These are phyloP conservation scores for Cyberlindnera maclurae DNA, from an alignment of 805 yeast genomes.

Conservation along the genomic window DNA sequence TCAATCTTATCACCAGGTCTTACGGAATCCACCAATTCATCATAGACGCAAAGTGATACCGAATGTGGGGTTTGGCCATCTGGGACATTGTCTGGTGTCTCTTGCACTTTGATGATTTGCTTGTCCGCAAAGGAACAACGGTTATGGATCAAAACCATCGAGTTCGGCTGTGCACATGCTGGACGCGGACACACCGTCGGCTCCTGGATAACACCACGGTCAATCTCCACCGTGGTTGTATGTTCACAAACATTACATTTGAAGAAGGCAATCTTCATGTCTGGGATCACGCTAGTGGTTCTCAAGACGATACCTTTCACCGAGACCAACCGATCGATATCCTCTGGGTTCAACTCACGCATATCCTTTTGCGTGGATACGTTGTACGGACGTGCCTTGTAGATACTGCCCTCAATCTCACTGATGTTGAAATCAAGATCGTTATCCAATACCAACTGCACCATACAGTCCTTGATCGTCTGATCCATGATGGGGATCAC, in stretches of 20 bases:
- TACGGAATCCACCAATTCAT: constrained; percentile 89
- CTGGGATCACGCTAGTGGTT: constrained; percentile 89
- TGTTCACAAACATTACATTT: constrained; percentile 93
- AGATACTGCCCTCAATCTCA: constrained; percentile 73
- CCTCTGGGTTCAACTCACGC: constrained; percentile 90
- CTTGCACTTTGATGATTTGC: constrained; percentile 90
- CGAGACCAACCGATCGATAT: constrained; percentile 86
- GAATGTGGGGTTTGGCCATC: constrained; percentile 99
- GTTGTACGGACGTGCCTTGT: constrained; percentile 86
- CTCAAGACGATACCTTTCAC: constrained; percentile 88
- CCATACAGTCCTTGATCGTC: constrained; percentile 83
- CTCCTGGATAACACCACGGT: constrained; percentile 89
- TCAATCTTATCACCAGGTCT: constrained; percentile 96
- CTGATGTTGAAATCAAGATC: constrained; percentile 42
- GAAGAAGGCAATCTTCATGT: constrained; percentile 96
- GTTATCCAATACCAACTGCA: constrained; percentile 57
- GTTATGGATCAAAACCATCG: constrained; percentile 89
- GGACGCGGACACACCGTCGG: constrained; percentile 91
- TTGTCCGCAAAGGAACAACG: constrained; percentile 91
- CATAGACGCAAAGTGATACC: constrained; percentile 87
- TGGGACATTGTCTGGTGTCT: constrained; percentile 93
- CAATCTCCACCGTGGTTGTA: constrained; percentile 85
- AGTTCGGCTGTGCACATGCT: constrained; percentile 71
- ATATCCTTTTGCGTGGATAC: constrained; percentile 69
- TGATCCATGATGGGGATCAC: constrained; percentile 98